Conservation (phyloP, 805 yeast species). For the Metschnikowia orientalis region DNA sequence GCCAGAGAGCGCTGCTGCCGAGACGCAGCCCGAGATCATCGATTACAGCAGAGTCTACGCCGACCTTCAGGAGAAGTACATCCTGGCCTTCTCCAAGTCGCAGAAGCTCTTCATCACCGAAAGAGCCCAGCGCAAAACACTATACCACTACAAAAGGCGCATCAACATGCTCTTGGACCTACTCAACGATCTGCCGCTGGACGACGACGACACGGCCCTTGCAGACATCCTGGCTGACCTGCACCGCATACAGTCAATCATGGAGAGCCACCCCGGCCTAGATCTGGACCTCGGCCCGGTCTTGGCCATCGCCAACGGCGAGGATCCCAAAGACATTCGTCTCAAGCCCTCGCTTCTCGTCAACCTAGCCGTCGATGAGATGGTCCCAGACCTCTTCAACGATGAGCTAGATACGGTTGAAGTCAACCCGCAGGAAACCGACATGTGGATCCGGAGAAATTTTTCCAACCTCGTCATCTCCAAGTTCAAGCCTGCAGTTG, state of each 20-base stretch:
- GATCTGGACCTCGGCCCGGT: slow-evolving; percentile 17
- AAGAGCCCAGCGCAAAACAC: slow-evolving; percentile 31
- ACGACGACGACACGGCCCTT: neutral
- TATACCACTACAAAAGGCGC: slow-evolving; percentile 32
- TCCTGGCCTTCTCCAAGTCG: slow-evolving; percentile 21
- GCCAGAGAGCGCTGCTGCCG: neutral
- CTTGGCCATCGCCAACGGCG: slow-evolving; percentile 10
- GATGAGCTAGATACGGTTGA: slow-evolving; percentile 36
- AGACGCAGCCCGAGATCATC: slow-evolving; percentile 4
- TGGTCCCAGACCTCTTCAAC: slow-evolving; percentile 32
- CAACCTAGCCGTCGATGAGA: slow-evolving; percentile 31
- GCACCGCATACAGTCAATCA: slow-evolving; percentile 22
- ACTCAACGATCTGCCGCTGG: slow-evolving; percentile 19
- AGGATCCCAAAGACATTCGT: slow-evolving; percentile 5
- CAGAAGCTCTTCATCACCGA: slow-evolving; percentile 29
- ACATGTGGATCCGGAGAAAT: slow-evolving; percentile 37
- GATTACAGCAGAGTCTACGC: slow-evolving; percentile 28
- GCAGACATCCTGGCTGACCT: slow-evolving; percentile 7
- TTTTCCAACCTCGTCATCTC: slow-evolving; percentile 31
- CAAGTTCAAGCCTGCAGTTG: slow-evolving; percentile 31
- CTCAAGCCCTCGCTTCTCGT: slow-evolving; percentile 21
- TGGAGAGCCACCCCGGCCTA: slow-evolving; percentile 22
- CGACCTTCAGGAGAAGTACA: slow-evolving; percentile 25
- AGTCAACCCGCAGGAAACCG: slow-evolving; percentile 37
- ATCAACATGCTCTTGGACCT: slow-evolving; percentile 35